Conservation (phyloP, 1,139 yeast species). For the Geotrichum cucujoidarum region DNA sequence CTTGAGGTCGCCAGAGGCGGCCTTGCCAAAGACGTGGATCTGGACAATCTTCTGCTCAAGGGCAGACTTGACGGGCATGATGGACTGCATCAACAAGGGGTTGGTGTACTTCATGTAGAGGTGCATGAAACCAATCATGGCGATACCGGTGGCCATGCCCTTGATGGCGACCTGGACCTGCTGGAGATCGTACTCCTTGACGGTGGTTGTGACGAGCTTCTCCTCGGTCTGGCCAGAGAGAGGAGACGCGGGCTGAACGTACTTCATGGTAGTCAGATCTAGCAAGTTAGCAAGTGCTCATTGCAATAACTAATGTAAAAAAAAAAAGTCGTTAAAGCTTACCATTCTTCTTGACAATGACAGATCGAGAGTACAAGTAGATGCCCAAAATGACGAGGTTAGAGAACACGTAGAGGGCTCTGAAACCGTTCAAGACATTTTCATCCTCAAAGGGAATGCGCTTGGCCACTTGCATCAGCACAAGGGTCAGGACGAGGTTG, state of each 20-base stretch:
- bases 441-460: constrained; percentile 87
- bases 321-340: background rate
- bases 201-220: constrained; percentile 80
- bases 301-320: background rate
- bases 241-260: constrained; percentile 79
- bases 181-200: constrained; percentile 86
- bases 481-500: constrained; percentile 85
- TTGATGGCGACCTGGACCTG: constrained; percentile 77
- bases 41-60: constrained; percentile 86
- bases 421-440: constrained; percentile 63
- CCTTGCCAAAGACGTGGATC: constrained; percentile 79
- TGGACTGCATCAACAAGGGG: constrained; percentile 91
- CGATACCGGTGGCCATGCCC: constrained; percentile 79
- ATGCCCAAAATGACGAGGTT: constrained; percentile 61
- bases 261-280: constrained; percentile 81
- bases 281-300: background rate
- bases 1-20: constrained; percentile 87
- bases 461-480: constrained; percentile 95
- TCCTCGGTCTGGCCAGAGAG: constrained; percentile 66
- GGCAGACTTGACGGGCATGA: constrained; percentile 84
- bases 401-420: constrained; percentile 65
- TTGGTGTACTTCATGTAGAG: constrained; percentile 95
- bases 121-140: constrained; percentile 99
- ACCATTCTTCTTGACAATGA: constrained; percentile 68
- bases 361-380: constrained; percentile 58